Base-by-base conservation (phyloP, 2,329 filamentous ascomycete species). In the Exophiala lecanii-corni region DNA sequence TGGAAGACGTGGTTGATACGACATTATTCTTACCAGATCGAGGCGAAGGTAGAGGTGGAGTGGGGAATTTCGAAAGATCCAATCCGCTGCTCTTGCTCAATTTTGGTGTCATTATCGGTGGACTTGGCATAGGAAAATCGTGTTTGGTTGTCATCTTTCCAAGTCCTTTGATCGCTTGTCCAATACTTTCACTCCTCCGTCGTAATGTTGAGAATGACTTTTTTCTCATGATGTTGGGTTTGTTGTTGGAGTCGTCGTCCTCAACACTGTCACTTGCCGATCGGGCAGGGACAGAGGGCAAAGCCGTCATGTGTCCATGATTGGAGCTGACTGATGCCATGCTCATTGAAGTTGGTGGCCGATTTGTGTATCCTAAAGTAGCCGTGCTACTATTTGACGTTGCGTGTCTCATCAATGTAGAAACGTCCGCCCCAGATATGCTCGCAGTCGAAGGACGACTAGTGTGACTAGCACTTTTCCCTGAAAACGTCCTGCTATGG, bases 141-240 rank as follows among this genome's bases (percentile, higher is more conserved):
- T 49, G 42, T 34, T 47, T 51, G 5, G 45, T 46, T 13, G 31
- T 41, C 20, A 38, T 41, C 33, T 47, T 52, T 20, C 50, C 34
- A 9, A 52, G 17, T n/a, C 50, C 47, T 33, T 50, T 56, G 38
- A 56, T 45, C 6, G 51, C 53, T 37, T 56, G 51, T n/a, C 51
- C 49, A 12, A 56, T 42, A 32, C 53, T 56, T 30, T 52, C 51
- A 30, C 53, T 54, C 23, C 53, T 36, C 41, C 49, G 39, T 17
- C 53, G 44, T 6, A 56, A 28, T 6, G 39, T 32, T 3, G 45
- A 44, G 33, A 56, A 53, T 6, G 49, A 53, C 30, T 53, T 53
- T 37, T 54, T 56, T 31, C 45, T 42, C 15, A 31, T 17, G 46
- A 50, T 49, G 10, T 13, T 34, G 13, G 28, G 20, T 16, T 26